phyloP scores from a whole-genome alignment of 805 yeast genomes.

The Wickerhamiella occidentalis region DNA sequence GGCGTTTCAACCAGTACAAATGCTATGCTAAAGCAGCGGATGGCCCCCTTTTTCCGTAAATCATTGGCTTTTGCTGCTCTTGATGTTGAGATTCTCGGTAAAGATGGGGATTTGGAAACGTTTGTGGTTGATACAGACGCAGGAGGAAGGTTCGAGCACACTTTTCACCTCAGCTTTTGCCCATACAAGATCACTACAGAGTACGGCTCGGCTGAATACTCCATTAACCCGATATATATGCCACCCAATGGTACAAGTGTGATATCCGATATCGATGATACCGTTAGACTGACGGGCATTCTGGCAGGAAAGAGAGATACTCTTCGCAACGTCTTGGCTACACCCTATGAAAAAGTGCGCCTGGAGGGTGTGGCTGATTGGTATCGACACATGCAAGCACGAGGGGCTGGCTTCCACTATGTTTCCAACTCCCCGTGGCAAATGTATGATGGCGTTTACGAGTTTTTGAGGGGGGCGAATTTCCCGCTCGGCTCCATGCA shows the following conservation, averaged over 20 bases:
- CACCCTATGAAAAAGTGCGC: constrained; percentile 51
- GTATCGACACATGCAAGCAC: constrained; percentile 42
- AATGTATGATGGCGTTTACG: constrained; percentile 46
- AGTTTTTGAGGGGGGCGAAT: constrained; percentile 41
- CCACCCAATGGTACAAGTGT: constrained; percentile 45
- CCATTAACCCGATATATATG: constrained; percentile 16
- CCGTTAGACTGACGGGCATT: constrained; percentile 83
- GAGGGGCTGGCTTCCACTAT: constrained; percentile 64
- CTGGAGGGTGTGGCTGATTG: constrained; percentile 66
- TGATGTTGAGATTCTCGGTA: constrained; percentile 11
- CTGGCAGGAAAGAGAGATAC: constrained; percentile 75
- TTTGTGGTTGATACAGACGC: constrained; percentile 21
- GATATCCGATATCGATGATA: constrained; percentile 90
- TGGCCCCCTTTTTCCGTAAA: constrained; percentile 10
- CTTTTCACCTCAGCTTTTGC: constrained; percentile 16
- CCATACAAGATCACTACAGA: constrained; percentile 15
- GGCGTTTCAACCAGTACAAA: not conserved
- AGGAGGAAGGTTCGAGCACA: constrained; percentile 19
- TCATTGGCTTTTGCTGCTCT: not conserved
- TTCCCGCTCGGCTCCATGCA: constrained; percentile 78
- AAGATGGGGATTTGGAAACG: constrained; percentile 12
- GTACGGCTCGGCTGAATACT: constrained; percentile 8
- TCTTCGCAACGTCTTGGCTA: constrained; percentile 63
- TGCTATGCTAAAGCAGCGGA: not conserved
- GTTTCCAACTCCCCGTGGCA: constrained; percentile 97